Evolutionary conservation across 345 rosid genomes (phyloP), one percentile per base, ranked within the genome.

Genomic region (Eucalyptus rudis): DNA sequence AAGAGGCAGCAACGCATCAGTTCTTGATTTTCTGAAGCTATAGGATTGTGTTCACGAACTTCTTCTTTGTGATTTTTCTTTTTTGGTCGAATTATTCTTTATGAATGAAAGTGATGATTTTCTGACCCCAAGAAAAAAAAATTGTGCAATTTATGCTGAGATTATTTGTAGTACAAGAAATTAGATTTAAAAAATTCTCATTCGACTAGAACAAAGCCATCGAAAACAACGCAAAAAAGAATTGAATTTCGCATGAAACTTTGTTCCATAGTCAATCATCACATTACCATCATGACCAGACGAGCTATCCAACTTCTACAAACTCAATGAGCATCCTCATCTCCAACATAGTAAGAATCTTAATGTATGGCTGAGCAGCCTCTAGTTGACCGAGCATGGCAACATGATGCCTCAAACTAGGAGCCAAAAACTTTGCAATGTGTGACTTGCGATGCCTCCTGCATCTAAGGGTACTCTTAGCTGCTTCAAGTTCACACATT

Each of bases 231-330:
- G 1, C n/a, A 58, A 58, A 58, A 24, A 58, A 58, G 64, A 25
- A 0, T 2, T 27, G n/a, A 2, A 3, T 58, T 10, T 2, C 6
- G 1, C 29, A 10, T 58, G 64, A 58, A 58, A 10, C 7, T 24
- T 24, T 25, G 64, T 58, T 24, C 64, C n/a, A 58, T 27, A 58
- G 13, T 58, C 64, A 58, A 58, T 58, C 13, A 58, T 10, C n/a
- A 58, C 64, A 58, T 58, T 24, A 10, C 14, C n/a, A 58, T 58
- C n/a, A 58, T 58, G 64, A 58, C 64, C 7, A 58, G n/a, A 58
- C 13, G 0, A 25, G 64, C 64, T 58, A 24, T 58, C 64, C 64
- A 25, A 25, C 14, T 58, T 58, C 2, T 24, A 1, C 64, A 58
- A 58, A 24, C 64, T 58, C 64, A 58, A 58, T 58, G 64, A 58